phyloP scores from a whole-genome alignment of 1,284 basidiomycete species.

The Porodaedalea pini region DNA sequence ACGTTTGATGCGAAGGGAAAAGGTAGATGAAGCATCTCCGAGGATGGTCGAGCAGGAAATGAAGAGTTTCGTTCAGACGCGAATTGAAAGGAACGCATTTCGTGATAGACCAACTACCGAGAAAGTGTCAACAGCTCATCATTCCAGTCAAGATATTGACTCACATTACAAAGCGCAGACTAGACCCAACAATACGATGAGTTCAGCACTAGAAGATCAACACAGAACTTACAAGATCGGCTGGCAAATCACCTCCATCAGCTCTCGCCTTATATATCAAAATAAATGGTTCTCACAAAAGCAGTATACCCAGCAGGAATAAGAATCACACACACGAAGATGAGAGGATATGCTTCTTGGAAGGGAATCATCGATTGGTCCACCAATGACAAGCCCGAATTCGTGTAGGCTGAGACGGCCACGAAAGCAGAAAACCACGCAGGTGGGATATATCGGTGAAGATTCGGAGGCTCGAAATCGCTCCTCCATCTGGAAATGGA shows the following conservation, averaged over 20 bases:
- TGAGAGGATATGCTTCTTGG: conserved; percentile 80
- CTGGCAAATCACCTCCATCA: conserved; percentile 39
- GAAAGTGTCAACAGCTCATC: neutral
- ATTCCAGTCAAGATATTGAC: neutral
- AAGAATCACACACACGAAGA: conserved; percentile 62
- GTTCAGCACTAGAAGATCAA: conserved; percentile 16
- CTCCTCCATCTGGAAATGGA: conserved; percentile 46
- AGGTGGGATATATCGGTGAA: conserved; percentile 50
- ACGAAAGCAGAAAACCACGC: conserved; percentile 87
- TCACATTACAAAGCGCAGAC: conserved; percentile 22
- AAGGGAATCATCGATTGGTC: conserved; percentile 90
- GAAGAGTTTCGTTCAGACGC: conserved; percentile 73
- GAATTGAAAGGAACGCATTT: conserved; percentile 61
- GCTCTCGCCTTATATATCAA: conserved; percentile 8
- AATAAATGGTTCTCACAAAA: conserved; percentile 58
- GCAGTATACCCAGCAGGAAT: conserved; percentile 91
- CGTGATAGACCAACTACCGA: conserved; percentile 70
- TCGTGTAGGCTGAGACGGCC: conserved; percentile 84
- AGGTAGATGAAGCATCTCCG: conserved; percentile 93
- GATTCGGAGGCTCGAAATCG: conserved; percentile 54
- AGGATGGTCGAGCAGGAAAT: conserved; percentile 95
- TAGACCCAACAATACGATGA: conserved; percentile 24
- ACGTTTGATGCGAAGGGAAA: conserved; percentile 94
- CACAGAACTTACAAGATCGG: conserved; percentile 63
- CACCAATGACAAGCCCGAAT: conserved; percentile 86